Base-by-base conservation (phyloP, 2,329 filamentous ascomycete species). In the Aspergillus quadricinctus region DNA sequence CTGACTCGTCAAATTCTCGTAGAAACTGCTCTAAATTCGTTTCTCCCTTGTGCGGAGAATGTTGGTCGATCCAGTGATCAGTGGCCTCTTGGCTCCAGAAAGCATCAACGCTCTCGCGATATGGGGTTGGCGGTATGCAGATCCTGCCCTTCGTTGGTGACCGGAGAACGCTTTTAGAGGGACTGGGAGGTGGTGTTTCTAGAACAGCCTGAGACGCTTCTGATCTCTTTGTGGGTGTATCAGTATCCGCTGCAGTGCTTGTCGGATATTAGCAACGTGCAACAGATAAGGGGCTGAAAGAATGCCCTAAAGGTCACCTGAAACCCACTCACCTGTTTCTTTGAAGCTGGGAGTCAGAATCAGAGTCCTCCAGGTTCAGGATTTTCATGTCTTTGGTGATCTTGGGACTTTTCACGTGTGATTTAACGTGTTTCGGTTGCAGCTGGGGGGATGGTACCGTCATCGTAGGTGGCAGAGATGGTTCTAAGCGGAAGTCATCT, bases 51-150 rank as follows among this genome's bases (percentile, higher is more conserved):
- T 71, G 75, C 0, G 81, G 81, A 0, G 81, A 83, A 64, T 81
- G 77, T 40, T 78, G 73, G 48, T 83, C 81, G 55, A 80, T 78
- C 81, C 81, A 83, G 31, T 78, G 73, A 61, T 81, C 81, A 55
- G 81, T 77, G 23, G 74, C 66, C 28, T 79, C 76, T 57, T 78
- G 76, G 57, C 75, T 78, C 81, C 81, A 83, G 64, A 84, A 83
- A 1, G 74, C 78, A 61, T 83, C 81, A 27, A 78, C 72, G 57
- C 76, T 81, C 35, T 79, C 77, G 50, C 78, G 72, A 54, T 80
- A 72, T 1, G 80, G 80, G 5, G 80, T 79, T 6, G 77, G 77
- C 7, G 80, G 81, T 46, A 83, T 78, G 0, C 69, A 65, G 21
- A 67, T 59, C 50, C 66, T 72, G 21, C 69, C 65, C 62, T 83